Conservation (phyloP, 805 yeast genomes). For the Ogataea chonburiensis region DNA sequence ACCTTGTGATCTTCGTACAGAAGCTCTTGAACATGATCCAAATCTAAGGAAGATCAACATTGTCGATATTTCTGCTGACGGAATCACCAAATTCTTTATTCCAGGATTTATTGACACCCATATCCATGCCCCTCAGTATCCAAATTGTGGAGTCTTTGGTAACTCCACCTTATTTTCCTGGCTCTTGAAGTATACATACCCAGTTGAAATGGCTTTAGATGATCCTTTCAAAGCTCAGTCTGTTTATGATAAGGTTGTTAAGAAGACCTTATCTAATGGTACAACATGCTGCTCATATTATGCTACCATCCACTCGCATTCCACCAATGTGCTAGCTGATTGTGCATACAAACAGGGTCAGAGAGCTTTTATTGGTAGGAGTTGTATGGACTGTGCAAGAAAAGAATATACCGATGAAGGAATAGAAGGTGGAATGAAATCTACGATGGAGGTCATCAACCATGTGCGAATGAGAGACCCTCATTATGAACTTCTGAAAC, state of each 20-base stretch:
- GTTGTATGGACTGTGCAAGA: slow-evolving; percentile 72
- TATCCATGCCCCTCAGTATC: slow-evolving; percentile 76
- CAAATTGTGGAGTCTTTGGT: slow-evolving; percentile 75
- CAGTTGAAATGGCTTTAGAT: slow-evolving; percentile 65
- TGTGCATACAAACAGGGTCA: slow-evolving; percentile 64
- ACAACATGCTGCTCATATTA: slow-evolving; percentile 88
- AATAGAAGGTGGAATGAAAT: slow-evolving; percentile 23
- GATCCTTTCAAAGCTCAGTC: slow-evolving; percentile 49
- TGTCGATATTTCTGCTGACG: slow-evolving; percentile 32
- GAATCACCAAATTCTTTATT: slow-evolving; percentile 52
- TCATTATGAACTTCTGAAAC: slow-evolving; percentile 48
- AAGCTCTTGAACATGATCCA: slow-evolving; percentile 6
- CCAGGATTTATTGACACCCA: slow-evolving; percentile 80
- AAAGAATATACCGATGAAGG: slow-evolving; percentile 14
- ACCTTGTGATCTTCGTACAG: slow-evolving; percentile 1
- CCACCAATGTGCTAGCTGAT: slow-evolving; percentile 72
- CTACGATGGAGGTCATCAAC: slow-evolving; percentile 52
- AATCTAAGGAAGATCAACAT: slow-evolving; percentile 27
- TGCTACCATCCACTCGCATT: slow-evolving; percentile 47
- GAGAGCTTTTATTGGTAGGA: slow-evolving; percentile 83
- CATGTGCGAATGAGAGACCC: slow-evolving; percentile 55
- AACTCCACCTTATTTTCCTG: slow-evolving; percentile 71
- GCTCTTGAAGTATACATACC: slow-evolving; percentile 83
- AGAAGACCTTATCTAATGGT: slow-evolving; percentile 66
- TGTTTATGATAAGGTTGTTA: slow-evolving; percentile 64